phyloP scores from a whole-genome alignment of 805 yeast species.

The Ogataea neopini region DNA sequence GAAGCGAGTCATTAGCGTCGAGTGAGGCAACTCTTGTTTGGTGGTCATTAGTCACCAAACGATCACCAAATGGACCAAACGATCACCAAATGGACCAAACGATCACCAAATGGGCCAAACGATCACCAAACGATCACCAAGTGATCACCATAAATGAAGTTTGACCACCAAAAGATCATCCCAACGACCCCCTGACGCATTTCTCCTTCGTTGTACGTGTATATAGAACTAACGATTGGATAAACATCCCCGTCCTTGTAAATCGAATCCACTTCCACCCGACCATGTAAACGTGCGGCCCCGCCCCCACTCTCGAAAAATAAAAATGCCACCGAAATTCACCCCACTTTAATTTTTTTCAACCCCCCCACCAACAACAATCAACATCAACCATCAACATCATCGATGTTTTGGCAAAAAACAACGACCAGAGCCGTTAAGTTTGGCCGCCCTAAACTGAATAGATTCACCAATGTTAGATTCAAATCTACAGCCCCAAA shows the following conservation, averaged over 20 bases:
- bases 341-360: background rate
- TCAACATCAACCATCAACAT: background rate
- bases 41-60: too few species aligned
- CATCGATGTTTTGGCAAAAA: conserved; percentile 1
- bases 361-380: background rate
- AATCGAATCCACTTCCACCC: background rate
- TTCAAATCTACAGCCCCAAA: conserved; percentile 6
- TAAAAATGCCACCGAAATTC: background rate
- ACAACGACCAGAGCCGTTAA: conserved; percentile 1
- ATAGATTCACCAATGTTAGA: too few species aligned
- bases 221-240: background rate
- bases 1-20: background rate
- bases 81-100: too few species aligned
- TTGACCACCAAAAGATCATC: too few species aligned
- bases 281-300: background rate
- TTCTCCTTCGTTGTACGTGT: background rate
- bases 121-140: too few species aligned
- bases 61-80: too few species aligned
- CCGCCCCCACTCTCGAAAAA: background rate
- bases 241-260: too few species aligned
- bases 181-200: too few species aligned
- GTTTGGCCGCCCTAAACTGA: too few species aligned
- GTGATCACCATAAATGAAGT: too few species aligned
- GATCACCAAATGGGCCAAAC: too few species aligned
- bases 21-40: too few species aligned